Evolutionary conservation across 768 basidiomycete genomes (phyloP), one percentile per base, ranked within the genome.

Genomic region (Boletus rex-veris): DNA sequence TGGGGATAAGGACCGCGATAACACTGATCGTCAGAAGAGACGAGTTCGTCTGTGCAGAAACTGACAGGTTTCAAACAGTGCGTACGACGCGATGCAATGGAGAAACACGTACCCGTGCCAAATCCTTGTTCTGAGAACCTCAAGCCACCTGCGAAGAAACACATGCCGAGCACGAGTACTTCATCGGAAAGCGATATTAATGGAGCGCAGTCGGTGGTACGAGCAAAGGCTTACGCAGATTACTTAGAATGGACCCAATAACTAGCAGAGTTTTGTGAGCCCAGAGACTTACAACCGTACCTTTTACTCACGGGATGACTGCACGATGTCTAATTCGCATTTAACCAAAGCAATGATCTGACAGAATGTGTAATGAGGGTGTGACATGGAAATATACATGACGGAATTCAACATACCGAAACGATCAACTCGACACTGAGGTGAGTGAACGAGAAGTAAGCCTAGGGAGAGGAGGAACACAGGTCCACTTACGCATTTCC

Each of bases 81-180:
- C 39, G 11, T 50, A 39, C 14, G 37, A 28, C 28, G 45, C 15
- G 30, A 47, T 33, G 36, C 3, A 0, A 55, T 9, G 3, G 48
- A 45, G 3, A 35, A 30, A 48, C 18, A 69, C 83, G 50, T 61
- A 90, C 89, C 84, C 4, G 77, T 67, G 56, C 88, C 84, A 56
- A 90, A 90, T 1, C 81, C 86, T 68, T 92, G 90, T 63, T 92
- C 88, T 3, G 86, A 83, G 59, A 85, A 92, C 14, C 80, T 78
- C 57, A 84, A 63, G 0, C 90, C 90, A 14, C 90, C 90, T 1
- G 89, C 90, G 57, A 92, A 87, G 71, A 92, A 90, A 60, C 88
- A 90, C 69, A 92, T 81, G 16, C 91, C 91, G 11, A 92, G 79
- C 16, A 93, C 90, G 38, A 94, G 80, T 2, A 94, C 89, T 91